These are phyloP conservation scores for Tolypocladium sp. DNA, from an alignment of 2,329 filamentous ascomycete species.

Conservation along the genomic window DNA sequence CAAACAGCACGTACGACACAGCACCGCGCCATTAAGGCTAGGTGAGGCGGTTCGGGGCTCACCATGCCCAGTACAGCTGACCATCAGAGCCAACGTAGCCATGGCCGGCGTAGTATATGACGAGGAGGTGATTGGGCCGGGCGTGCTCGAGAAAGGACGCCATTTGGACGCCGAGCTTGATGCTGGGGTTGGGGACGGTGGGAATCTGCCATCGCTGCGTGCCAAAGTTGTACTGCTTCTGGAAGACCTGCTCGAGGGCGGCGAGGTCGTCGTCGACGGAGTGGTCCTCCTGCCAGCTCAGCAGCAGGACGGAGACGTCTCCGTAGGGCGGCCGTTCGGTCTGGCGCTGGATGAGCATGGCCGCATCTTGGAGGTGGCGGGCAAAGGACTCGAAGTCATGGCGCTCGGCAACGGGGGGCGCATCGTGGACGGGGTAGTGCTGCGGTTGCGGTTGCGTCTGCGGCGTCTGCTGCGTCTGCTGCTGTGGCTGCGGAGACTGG, in stretches of 20 bases:
- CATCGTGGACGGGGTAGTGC: conserved; percentile 29
- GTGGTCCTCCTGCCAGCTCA: conserved; percentile 54
- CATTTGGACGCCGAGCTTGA: conserved; percentile 53
- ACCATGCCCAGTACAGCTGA: conserved; percentile 60
- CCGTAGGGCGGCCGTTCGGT: conserved; percentile 48
- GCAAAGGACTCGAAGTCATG: conserved; percentile 60
- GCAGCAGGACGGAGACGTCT: conserved; percentile 49
- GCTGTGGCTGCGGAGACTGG: not conserved
- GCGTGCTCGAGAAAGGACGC: conserved; percentile 50
- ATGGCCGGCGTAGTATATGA: conserved; percentile 56
- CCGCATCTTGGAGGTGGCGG: conserved; percentile 58
- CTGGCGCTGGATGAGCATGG: conserved; percentile 57
- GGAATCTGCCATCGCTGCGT: conserved; percentile 55
- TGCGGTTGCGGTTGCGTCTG: conserved; percentile 11
- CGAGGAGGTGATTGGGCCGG: conserved; percentile 48
- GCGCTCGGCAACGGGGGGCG: conserved; percentile 33
- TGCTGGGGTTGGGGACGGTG: conserved; percentile 46
- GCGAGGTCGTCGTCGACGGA: conserved; percentile 43
- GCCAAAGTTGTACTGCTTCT: conserved; percentile 50
- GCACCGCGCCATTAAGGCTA: not conserved
- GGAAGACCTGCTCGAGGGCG: conserved; percentile 47
- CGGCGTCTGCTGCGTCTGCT: conserved; percentile 1
- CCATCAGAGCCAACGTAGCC: conserved; percentile 49
- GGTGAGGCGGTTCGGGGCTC: conserved; percentile 21
- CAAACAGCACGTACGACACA: not conserved